Conservation (phyloP, 108 stramenopile species). For the Stephanodiscus minutulus region DNA sequence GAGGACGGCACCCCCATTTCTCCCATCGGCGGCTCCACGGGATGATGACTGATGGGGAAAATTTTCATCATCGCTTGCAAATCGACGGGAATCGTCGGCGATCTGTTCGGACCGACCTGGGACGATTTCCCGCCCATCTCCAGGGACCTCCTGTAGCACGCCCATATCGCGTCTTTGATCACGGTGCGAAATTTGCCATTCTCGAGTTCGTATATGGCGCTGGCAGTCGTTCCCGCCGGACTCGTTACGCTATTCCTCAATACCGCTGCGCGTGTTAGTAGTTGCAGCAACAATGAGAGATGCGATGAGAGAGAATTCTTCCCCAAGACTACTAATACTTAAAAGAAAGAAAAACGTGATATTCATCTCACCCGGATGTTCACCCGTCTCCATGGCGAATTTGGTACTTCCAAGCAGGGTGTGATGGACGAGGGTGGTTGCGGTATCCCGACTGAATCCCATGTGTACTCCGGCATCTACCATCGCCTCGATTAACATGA, state of each 20-base stretch:
- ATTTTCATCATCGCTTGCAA: not conserved
- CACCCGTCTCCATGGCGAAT: slow-evolving; percentile 85
- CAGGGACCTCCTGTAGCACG: slow-evolving; percentile 79
- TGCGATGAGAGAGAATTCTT: not conserved
- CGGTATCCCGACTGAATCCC: slow-evolving; percentile 83
- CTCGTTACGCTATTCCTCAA: slow-evolving; percentile 88
- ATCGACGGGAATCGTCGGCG: not conserved
- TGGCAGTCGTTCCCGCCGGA: slow-evolving; percentile 94
- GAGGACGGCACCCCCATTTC: slow-evolving; percentile 26
- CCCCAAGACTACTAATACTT: too few species aligned
- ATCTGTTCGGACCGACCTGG: slow-evolving; percentile 33
- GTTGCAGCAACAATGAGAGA: too few species aligned
- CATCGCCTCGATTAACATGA: slow-evolving; percentile 93
- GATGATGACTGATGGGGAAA: slow-evolving; percentile 19
- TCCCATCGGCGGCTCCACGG: slow-evolving; percentile 42
- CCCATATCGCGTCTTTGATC: slow-evolving; percentile 90
- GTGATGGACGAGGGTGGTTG: slow-evolving; percentile 78
- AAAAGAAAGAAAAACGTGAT: not conserved
- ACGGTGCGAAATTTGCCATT: slow-evolving; percentile 90
- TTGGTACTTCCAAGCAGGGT: slow-evolving; percentile 80
- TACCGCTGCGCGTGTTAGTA: slow-evolving; percentile 43
- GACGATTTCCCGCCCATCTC: slow-evolving; percentile 62
- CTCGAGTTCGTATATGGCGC: slow-evolving; percentile 92
- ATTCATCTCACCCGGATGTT: slow-evolving; percentile 54
- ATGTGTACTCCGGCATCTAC: slow-evolving; percentile 93